Evolutionary conservation across 2,329 filamentous ascomycete genomes (phyloP), one percentile per base, ranked within the genome.

Genomic region (Pseudovirgaria hyperparasitica): DNA sequence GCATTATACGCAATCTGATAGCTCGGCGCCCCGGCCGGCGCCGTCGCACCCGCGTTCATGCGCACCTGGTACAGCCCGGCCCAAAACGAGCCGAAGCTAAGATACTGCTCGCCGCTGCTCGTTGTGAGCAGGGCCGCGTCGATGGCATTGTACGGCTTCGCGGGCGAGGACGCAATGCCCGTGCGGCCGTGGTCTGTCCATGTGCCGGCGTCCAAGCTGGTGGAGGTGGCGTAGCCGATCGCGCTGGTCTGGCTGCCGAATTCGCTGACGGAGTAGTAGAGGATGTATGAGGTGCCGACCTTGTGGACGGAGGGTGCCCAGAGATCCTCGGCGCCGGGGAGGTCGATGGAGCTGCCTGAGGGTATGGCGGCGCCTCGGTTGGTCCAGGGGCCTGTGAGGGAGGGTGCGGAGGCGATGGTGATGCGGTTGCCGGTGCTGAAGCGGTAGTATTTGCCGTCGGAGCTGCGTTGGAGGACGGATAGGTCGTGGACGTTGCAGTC

Each of bases 41-140:
- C 48, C 2, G 43, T 42, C 5, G 54, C 54, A 2, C 44, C 46
- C 29, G 43, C 43, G 17, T 34, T 25, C 47, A 79, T 62, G 19
- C 56, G 43, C 1, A 70, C 68, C 42, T 72, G 68, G 53, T 70
- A 76, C 32, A 81, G 61, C 41, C 73, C 67, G 5, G 55, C 48
- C 73, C 74, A 82, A 61, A 78, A 82, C 9, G 70, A 76, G 14
- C 76, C 76, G 35, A 79, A 82, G 33, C 61, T 70, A 44, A 72
- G 53, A 28, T 63, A 58, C 29, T 63, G 65, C n/a, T n/a, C n/a
- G 10, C 58, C 55, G 26, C 62, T 45, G 3, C 48, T 50, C 15
- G 47, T 52, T 26, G 39, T 40, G 35, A 68, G 54, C 11, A 62
- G 40, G 20, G 55, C 52, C n/a, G 48, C 41, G 27, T 63, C 78